These are phyloP conservation scores for Myriosclerotinia curreyana DNA, from an alignment of 2,329 filamentous ascomycete species.

Conservation along the genomic window DNA sequence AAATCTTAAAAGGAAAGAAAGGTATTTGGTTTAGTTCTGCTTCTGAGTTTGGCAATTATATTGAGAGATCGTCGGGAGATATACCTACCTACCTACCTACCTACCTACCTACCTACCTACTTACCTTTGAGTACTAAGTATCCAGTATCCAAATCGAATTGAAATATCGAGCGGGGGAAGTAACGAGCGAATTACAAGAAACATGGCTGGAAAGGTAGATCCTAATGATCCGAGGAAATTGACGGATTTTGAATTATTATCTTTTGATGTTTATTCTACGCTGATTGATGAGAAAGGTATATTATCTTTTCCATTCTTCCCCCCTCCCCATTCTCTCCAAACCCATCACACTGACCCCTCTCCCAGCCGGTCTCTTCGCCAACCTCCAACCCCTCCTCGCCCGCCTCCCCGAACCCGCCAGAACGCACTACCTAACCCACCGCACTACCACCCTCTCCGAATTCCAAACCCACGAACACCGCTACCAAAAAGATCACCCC, in stretches of 20 bases:
- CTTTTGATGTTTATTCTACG: conserved; percentile 28
- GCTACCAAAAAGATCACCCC: conserved; percentile 46
- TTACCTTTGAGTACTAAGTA: background rate
- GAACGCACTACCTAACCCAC: conserved; percentile 7
- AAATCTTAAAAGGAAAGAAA: too few species aligned
- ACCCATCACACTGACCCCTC: background rate
- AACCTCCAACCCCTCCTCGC: conserved; percentile 23
- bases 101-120: too few species aligned
- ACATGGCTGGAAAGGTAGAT: conserved; percentile 20
- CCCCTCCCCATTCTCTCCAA: background rate
- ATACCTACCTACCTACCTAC: too few species aligned
- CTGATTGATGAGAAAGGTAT: conserved; percentile 26
- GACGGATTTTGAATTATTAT: conserved; percentile 26
- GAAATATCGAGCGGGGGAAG: background rate
- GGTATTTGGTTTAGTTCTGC: too few species aligned
- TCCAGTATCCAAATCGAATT: background rate
- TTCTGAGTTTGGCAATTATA: too few species aligned
- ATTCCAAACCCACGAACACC: conserved; percentile 23
- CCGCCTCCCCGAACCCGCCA: conserved; percentile 16
- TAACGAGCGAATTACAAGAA: background rate
- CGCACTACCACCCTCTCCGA: conserved; percentile 14
- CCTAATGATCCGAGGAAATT: conserved; percentile 21
- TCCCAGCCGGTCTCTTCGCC: conserved; percentile 21
- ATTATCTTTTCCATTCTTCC: too few species aligned
- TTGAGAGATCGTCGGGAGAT: background rate